Evolutionary conservation across 2,329 filamentous ascomycete genomes (phyloP), one percentile per base, ranked within the genome.

Genomic region (Phialophora chinensis): DNA sequence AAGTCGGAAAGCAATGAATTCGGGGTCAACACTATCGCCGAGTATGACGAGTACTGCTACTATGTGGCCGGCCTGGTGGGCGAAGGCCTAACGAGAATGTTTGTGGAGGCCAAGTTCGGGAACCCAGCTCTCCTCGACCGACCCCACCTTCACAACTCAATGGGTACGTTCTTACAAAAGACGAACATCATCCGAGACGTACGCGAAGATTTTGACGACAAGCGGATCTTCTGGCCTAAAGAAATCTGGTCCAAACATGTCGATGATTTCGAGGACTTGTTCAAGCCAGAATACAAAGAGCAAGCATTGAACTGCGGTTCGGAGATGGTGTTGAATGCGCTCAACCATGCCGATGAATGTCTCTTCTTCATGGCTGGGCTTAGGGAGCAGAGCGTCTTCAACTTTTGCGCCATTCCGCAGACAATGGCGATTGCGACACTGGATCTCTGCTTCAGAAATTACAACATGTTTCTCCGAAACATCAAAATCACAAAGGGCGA

Each of bases 51-150:
- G 62, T 99, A 99, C 84, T 99, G 95, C 81, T 93, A 96, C 79
- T 98, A 98, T 76, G 95, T 99, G 33, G 95, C 95, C n/a, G 95
- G 95, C 33, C 84, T 99, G n/a, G 95, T 99, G 38, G 95, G 95
- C 64, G 94, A 98, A 79, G 95, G 95, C 52, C 81, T 95, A 68
- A 99, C 95, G 1, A 88, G 91, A 27, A 84, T 99, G 25, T 98
- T 99, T 72, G 92, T 98, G 54, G 89, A 92, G 76, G 90, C 90
- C 59, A 87, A 91, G 68, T 89, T 96, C 65, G 95, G 92, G 67
- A 97, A 97, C 78, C 90, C 91, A 2, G 91, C 89, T 64, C 85
- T 99, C 60, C 82, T 94, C 60, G 86, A 93, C 69, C 88, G 92
- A 60, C 88, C 91, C 38, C 84, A 92, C 68, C 86, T 99, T 58